Base-by-base conservation (phyloP, 345 rosid species). In the Chamaenerion angustifolium region DNA sequence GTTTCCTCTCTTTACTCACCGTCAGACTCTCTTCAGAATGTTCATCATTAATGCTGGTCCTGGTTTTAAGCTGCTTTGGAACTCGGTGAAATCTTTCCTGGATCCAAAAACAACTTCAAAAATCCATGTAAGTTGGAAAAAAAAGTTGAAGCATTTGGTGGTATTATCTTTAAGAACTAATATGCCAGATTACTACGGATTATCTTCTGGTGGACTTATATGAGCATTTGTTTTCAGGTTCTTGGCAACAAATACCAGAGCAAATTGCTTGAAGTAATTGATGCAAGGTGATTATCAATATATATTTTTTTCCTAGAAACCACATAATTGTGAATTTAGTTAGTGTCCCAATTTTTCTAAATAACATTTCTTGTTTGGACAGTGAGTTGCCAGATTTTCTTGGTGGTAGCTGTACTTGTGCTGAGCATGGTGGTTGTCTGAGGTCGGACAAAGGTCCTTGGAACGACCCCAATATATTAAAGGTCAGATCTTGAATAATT, bases 371-470 rank as follows among this genome's bases (percentile, higher is more conserved):
- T 37, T 43, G 60, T 48, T 42, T 52, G 54, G 69, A 60, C 70
- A 87, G 98, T 54, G 88, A 93, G 71, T 70, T 93, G 71, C 99
- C 99, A 14, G 84, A 88, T 46, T 88, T 88, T 76, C 72, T 88
- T 15, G 99, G 99, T 45, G 99, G 96, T 53, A 68, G 57, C 54
- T 93, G 99, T 66, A 78, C 76, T 50, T 93, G 99, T 63, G 74
- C 77, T 19, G 85, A 73, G 58, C 68, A 67, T 65, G 96, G 95
- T 49, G 96, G 96, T 60, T 92, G 99, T 62, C 76, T 88, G 79
- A 68, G 74, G 67, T 92, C 96, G 15, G 88, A 92, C 56, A 92
- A 77, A 65, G 99, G 96, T n/a, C 96, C 99, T 9, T 88, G 99
- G 99, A 80, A 80, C 46, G 82, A 92, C 66, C 84, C 94, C 11